Percentiles rank a stretch among this genome's conserved stretches.
Conservation (phyloP, 78 protist genomes). For the Isochrysis galbana region DNA sequence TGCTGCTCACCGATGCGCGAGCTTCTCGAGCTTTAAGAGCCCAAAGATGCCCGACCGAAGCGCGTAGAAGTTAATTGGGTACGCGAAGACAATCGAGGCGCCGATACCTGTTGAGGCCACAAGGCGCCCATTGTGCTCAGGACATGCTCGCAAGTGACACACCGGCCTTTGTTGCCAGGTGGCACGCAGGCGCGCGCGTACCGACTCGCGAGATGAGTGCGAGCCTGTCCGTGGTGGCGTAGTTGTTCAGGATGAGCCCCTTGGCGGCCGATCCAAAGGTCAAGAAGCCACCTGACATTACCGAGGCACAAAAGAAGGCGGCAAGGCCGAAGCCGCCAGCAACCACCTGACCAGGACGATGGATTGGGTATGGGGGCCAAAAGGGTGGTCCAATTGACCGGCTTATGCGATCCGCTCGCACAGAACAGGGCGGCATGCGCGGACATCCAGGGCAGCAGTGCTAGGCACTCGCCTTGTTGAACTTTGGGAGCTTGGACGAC, state of each 20-base stretch:
- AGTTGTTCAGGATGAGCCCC: slow-evolving; percentile 25
- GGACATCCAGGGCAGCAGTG: too few species aligned
- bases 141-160: too few species aligned
- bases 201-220: background rate
- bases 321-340: background rate
- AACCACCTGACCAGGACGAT: too few species aligned
- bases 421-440: too few species aligned
- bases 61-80: background rate
- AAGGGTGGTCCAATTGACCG: too few species aligned
- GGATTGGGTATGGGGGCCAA: too few species aligned
- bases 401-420: too few species aligned
- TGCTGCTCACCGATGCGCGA: background rate
- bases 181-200: too few species aligned
- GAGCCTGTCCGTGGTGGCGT: background rate
- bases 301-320: background rate
- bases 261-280: slow-evolving; percentile 9
- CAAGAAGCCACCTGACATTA: background rate
- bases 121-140: too few species aligned
- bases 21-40: background rate
- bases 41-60: background rate
- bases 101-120: too few species aligned
- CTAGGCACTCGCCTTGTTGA: too few species aligned
- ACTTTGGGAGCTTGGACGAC: background rate
- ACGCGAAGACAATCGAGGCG: background rate
- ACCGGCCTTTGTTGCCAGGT: too few species aligned